Evolutionary conservation across 73 alveolate genomes (phyloP).

Genomic region (Paramecium primaurelia): DNA sequence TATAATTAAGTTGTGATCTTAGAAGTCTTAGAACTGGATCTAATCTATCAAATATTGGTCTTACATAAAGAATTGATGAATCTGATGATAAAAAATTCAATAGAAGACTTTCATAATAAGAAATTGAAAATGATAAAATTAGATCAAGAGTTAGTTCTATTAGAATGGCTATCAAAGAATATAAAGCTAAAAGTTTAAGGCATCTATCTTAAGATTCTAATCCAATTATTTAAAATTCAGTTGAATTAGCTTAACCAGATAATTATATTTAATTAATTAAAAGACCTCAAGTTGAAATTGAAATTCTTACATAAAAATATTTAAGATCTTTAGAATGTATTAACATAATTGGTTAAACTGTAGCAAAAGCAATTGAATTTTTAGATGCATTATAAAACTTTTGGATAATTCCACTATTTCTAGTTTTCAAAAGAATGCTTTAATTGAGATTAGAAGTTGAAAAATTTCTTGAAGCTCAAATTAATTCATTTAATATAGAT

Average conservation of each 20-base stretch:
- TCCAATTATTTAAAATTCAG: not conserved
- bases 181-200: not conserved
- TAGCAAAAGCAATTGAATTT: constrained; percentile 8
- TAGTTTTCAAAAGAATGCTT: constrained; percentile 19
- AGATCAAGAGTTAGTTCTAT: not conserved
- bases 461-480: not conserved
- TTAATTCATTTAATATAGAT: not conserved
- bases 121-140: not conserved
- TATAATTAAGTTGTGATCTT: not conserved
- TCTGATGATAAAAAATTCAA: not conserved
- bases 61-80: not conserved
- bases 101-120: not conserved
- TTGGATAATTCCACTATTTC: constrained; percentile 28
- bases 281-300: not conserved
- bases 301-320: not conserved
- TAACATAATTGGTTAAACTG: not conserved
- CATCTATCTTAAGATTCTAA: not conserved
- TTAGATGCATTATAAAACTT: constrained; percentile 23
- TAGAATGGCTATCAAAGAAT: not conserved
- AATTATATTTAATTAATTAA: constrained; percentile 29
- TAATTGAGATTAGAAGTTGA: constrained; percentile 2
- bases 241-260: not conserved
- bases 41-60: not conserved
- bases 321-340: not conserved
- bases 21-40: not conserved